These are phyloP conservation scores for Arthrinium phaeospermum DNA, from an alignment of 2,329 filamentous ascomycete genomes.

Conservation along the genomic window DNA sequence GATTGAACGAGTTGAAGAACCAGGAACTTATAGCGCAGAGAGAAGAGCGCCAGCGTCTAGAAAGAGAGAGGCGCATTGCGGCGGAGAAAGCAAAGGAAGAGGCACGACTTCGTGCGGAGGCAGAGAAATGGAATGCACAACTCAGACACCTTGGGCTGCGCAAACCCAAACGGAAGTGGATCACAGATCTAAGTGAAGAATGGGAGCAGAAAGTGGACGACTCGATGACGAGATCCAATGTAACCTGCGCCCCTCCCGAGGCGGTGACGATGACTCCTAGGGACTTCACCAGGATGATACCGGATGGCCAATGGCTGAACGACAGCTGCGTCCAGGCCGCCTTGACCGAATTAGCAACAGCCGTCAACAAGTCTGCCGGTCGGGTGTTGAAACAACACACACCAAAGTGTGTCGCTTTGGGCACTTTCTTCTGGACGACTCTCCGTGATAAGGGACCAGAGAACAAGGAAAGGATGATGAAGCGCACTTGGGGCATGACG, in stretches of 20 bases:
- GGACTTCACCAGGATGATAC: conserved; percentile 69
- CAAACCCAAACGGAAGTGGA: conserved; percentile 14
- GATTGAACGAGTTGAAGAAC: background rate
- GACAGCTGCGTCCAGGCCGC: conserved; percentile 77
- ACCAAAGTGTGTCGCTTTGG: conserved; percentile 67
- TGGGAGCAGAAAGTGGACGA: conserved; percentile 16
- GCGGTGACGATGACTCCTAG: conserved; percentile 57
- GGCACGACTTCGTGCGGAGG: conserved; percentile 1
- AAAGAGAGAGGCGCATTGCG: background rate
- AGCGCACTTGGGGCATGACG: conserved; percentile 59
- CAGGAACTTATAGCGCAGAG: background rate
- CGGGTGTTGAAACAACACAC: conserved; percentile 52
- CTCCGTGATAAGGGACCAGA: conserved; percentile 54
- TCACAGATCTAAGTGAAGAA: conserved; percentile 10
- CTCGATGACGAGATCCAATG: background rate
- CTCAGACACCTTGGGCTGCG: conserved; percentile 7
- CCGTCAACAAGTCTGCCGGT: conserved; percentile 62
- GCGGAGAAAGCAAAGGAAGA: conserved; percentile 12
- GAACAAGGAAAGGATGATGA: conserved; percentile 60
- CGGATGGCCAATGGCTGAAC: conserved; percentile 70
- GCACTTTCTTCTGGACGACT: conserved; percentile 69
- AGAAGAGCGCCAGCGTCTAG: background rate
- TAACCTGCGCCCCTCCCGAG: conserved; percentile 40
- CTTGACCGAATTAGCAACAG: conserved; percentile 64
- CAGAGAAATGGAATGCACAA: conserved; percentile 2